Evolutionary conservation across 345 rosid genomes (phyloP).

Genomic region (Eucalyptus cladocalyx): DNA sequence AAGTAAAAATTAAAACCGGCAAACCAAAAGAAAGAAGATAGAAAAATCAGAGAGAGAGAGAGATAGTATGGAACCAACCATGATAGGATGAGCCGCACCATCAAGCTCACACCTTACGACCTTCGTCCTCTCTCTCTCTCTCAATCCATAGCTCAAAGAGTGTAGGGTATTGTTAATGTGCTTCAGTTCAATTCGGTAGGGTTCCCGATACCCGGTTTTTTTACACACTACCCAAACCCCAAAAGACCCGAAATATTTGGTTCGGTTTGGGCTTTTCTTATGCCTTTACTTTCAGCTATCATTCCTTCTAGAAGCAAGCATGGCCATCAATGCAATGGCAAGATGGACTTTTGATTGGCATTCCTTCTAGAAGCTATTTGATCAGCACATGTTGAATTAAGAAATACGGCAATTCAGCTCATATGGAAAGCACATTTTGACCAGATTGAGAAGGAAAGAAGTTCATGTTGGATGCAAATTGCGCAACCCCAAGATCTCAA

Average conservation of each 20-base stretch:
- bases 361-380: background rate
- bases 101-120: too few species aligned
- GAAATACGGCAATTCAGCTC: background rate
- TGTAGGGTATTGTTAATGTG: background rate
- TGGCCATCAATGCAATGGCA: background rate
- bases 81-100: too few species aligned
- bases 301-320: background rate
- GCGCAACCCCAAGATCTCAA: too few species aligned
- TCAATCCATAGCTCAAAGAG: background rate
- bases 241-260: background rate
- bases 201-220: background rate
- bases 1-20: background rate
- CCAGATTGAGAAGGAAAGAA: background rate
- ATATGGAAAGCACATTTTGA: background rate
- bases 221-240: background rate
- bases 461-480: background rate
- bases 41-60: background rate
- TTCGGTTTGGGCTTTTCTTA: background rate
- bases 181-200: background rate
- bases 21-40: background rate
- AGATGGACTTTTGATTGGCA: background rate
- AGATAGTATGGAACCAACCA: too few species aligned
- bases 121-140: too few species aligned
- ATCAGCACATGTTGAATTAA: background rate
- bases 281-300: background rate